These are phyloP conservation scores for Ogataea philodendri DNA, from an alignment of 805 yeast genomes.

Conservation along the genomic window DNA sequence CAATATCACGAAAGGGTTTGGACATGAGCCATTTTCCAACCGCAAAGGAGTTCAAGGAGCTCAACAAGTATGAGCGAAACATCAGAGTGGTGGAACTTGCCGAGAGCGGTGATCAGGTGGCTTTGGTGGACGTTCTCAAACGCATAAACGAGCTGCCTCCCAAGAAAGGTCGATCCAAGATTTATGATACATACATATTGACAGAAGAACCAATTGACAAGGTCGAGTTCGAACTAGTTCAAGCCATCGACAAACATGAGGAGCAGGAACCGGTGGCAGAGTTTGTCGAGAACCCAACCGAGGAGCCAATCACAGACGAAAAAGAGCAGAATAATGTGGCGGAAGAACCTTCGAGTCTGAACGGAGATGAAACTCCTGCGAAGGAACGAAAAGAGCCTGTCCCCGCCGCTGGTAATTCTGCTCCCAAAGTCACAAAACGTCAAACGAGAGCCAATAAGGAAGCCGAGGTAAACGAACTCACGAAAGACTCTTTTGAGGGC, in stretches of 20 bases:
- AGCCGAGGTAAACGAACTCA: conserved; percentile 17
- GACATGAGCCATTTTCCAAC: conserved; percentile 11
- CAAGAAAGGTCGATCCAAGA: conserved; percentile 41
- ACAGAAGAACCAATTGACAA: conserved; percentile 48
- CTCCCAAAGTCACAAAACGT: conserved; percentile 18
- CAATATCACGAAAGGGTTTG: not conserved
- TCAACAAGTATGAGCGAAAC: conserved; percentile 28
- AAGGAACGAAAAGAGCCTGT: conserved; percentile 7
- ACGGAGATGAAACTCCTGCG: not conserved
- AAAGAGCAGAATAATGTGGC: not conserved
- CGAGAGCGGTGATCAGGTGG: conserved; percentile 14
- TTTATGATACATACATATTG: conserved; percentile 51
- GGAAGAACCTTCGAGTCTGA: not conserved
- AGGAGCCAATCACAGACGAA: too few relatives aligned
- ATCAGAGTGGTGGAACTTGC: conserved; percentile 21
- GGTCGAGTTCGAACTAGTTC: conserved; percentile 35
- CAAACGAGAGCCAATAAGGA: conserved; percentile 22
- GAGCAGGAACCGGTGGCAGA: conserved; percentile 4
- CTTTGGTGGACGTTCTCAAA: conserved; percentile 22
- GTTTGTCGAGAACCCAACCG: too few relatives aligned
- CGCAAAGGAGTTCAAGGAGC: conserved; percentile 15
- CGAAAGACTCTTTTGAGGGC: conserved; percentile 14
- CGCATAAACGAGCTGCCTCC: conserved; percentile 31
- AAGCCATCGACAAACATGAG: conserved; percentile 1
- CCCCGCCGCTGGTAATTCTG: not conserved